Evolutionary conservation across 768 basidiomycete genomes (phyloP).

Genomic region (Boletus rubropictus): DNA sequence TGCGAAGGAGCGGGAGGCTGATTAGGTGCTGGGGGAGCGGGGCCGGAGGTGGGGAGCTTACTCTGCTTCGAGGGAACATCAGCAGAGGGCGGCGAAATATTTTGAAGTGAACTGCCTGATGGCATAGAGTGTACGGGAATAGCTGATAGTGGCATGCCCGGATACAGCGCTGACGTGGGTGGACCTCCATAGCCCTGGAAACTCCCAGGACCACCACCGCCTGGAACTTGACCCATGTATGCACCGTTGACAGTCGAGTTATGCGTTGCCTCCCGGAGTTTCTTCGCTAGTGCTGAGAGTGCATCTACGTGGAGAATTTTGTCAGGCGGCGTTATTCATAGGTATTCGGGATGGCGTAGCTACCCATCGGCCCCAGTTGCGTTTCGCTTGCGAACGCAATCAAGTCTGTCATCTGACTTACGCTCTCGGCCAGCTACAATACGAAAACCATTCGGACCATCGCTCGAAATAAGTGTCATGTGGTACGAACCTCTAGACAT

Average conservation of each 20-base stretch:
- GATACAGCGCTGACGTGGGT: constrained; percentile 43
- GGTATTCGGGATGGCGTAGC: constrained; percentile 30
- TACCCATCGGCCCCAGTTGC: constrained; percentile 61
- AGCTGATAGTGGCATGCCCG: constrained; percentile 35
- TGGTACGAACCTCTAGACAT: constrained; percentile 62
- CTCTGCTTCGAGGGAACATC: constrained; percentile 59
- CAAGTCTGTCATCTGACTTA: constrained; percentile 73
- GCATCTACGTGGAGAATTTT: constrained; percentile 36
- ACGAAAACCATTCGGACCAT: constrained; percentile 4
- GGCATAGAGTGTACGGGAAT: constrained; percentile 41
- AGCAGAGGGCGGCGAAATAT: constrained; percentile 40
- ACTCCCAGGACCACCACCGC: constrained; percentile 18
- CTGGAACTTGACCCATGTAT: constrained; percentile 16
- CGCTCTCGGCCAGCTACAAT: constrained; percentile 70
- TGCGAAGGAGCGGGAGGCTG: constrained; percentile 37
- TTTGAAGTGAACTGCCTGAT: constrained; percentile 46
- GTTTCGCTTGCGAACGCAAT: constrained; percentile 57
- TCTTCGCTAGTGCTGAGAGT: constrained; percentile 36
- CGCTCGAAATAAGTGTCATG: not conserved
- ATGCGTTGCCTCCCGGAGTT: constrained; percentile 31
- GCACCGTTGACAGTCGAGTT: constrained; percentile 12
- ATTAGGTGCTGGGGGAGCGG: constrained; percentile 36
- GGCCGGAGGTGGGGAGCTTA: constrained; percentile 47
- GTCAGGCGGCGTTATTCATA: constrained; percentile 20
- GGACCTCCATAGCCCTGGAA: constrained; percentile 24